phyloP scores from a whole-genome alignment of 768 basidiomycete species.

The Lactarius tabidus region DNA sequence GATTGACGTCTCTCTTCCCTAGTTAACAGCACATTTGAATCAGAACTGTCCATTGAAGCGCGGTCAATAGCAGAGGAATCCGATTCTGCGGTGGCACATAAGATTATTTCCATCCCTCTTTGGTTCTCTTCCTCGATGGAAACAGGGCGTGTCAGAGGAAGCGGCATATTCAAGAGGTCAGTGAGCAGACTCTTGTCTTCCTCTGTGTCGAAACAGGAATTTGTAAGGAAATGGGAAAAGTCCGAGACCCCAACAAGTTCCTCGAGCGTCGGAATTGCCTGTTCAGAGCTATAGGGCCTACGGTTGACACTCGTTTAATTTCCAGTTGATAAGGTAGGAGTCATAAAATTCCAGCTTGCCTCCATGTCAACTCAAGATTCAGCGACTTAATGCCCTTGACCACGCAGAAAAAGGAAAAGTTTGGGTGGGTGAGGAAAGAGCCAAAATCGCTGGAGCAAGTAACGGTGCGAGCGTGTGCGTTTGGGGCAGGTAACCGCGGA shows the following conservation, averaged over 20 bases:
- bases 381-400: constrained; percentile 19
- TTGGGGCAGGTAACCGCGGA: constrained; percentile 20
- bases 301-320: constrained; percentile 1
- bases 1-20: constrained; percentile 12
- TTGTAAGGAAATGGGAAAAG: not conserved
- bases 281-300: constrained; percentile 17
- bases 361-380: constrained; percentile 23
- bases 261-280: constrained; percentile 12
- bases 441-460: constrained; percentile 6
- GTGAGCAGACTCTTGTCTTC: not conserved
- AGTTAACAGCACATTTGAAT: constrained; percentile 13
- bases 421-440: not conserved
- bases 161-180: not conserved
- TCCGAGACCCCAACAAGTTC: constrained; percentile 18
- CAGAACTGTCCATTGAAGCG: not conserved
- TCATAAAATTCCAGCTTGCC: constrained; percentile 1
- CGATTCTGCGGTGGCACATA: not conserved
- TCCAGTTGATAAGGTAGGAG: not conserved
- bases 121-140: constrained; percentile 10
- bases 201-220: not conserved
- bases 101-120: not conserved
- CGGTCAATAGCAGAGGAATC: not conserved
- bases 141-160: not conserved
- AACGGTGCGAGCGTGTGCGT: not conserved
- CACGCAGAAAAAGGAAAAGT: not conserved